phyloP scores from a whole-genome alignment of 495 filamentous ascomycete species.

The Emericellopsis terricola region DNA sequence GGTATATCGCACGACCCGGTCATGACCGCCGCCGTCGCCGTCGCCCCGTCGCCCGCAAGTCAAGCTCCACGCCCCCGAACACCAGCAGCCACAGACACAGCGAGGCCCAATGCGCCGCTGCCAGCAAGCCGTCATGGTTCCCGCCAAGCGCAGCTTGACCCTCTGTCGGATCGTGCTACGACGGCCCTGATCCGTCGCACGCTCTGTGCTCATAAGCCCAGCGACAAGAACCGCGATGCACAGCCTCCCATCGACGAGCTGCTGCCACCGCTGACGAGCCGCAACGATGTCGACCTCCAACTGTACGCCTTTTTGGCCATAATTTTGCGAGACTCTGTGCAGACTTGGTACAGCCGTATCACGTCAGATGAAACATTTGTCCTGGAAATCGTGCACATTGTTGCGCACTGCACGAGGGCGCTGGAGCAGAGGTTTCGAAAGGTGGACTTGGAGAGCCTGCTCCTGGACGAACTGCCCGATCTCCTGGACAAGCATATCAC shows the following conservation, averaged over 20 bases:
- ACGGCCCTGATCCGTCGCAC: slow-evolving; percentile 30
- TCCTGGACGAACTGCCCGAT: slow-evolving; percentile 79
- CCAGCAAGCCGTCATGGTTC: not conserved
- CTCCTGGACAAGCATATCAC: slow-evolving; percentile 63
- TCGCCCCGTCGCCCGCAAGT: slow-evolving; percentile 1
- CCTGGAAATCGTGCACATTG: slow-evolving; percentile 69
- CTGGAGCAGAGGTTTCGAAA: slow-evolving; percentile 70
- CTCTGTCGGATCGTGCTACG: slow-evolving; percentile 32
- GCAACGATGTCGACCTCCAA: slow-evolving; percentile 79
- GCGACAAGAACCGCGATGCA: slow-evolving; percentile 22
- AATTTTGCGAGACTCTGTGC: slow-evolving; percentile 72
- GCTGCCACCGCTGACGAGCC: slow-evolving; percentile 78
- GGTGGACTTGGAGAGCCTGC: slow-evolving; percentile 61
- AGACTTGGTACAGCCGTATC: slow-evolving; percentile 83
- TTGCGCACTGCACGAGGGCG: slow-evolving; percentile 75
- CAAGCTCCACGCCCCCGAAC: not conserved
- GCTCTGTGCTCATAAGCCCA: slow-evolving; percentile 21
- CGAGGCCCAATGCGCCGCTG: slow-evolving; percentile 1
- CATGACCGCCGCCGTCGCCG: slow-evolving; percentile 6
- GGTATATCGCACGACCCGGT: too few relatives aligned
- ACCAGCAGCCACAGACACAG: not conserved
- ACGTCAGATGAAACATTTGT: slow-evolving; percentile 77
- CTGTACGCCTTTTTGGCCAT: slow-evolving; percentile 84
- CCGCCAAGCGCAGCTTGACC: slow-evolving; percentile 12
- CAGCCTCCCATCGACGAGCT: slow-evolving; percentile 48